Evolutionary conservation across 2,329 filamentous ascomycete genomes (phyloP).

Genomic region (Colletotrichum tamarilloi): DNA sequence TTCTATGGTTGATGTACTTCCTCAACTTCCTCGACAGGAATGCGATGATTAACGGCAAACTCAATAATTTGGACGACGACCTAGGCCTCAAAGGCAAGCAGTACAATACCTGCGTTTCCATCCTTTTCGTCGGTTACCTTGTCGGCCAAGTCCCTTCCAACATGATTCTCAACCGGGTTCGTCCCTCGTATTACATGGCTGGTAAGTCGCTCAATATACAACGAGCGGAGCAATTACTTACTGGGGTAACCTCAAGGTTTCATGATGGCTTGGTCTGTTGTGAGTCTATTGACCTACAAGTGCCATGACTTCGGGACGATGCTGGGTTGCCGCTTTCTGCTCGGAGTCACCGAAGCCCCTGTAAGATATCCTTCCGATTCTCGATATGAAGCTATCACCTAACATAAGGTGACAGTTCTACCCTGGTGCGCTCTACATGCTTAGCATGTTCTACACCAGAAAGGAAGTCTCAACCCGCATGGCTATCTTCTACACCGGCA

Average conservation of each 20-base stretch:
- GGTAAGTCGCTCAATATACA: neutral
- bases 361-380: neutral
- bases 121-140: conserved; percentile 35
- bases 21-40: conserved; percentile 44
- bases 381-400: neutral
- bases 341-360: conserved; percentile 36
- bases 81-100: conserved; percentile 41
- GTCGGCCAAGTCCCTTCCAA: conserved; percentile 44
- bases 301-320: conserved; percentile 29
- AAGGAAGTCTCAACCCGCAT: conserved; percentile 44
- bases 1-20: conserved; percentile 39
- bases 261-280: conserved; percentile 36
- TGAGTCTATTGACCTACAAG: conserved; percentile 36
- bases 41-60: conserved; percentile 43
- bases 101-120: conserved; percentile 43
- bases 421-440: conserved; percentile 36
- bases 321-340: conserved; percentile 34
- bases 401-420: conserved; percentile 19
- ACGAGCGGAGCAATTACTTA: neutral
- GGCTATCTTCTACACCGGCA: conserved; percentile 56
- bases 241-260: conserved; percentile 2
- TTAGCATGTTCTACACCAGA: conserved; percentile 36
- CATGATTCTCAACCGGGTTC: conserved; percentile 47
- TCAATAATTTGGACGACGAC: conserved; percentile 43
- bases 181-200: conserved; percentile 38